These are phyloP conservation scores for Speleostelium caveatum DNA, from an alignment of 78 protist genomes.

Conservation along the genomic window DNA sequence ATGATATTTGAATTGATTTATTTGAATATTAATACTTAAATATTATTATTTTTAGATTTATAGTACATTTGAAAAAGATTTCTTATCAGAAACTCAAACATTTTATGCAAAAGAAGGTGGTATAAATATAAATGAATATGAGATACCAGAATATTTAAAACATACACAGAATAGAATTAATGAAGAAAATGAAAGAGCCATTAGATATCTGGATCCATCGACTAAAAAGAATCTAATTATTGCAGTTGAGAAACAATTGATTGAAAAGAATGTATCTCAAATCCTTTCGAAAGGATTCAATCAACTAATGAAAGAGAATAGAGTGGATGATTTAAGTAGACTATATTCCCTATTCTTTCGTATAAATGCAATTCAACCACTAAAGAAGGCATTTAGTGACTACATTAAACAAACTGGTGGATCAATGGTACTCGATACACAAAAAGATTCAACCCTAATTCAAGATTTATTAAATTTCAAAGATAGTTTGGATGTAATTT, in stretches of 20 bases:
- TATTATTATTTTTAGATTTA: conserved; percentile 26
- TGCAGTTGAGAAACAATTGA: conserved; percentile 58
- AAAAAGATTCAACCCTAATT: conserved; percentile 79
- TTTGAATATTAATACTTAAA: background rate
- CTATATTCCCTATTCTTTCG: conserved; percentile 23
- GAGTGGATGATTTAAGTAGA: conserved; percentile 58
- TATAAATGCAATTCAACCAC: conserved; percentile 30
- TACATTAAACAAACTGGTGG: conserved; percentile 80
- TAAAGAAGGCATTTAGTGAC: conserved; percentile 24
- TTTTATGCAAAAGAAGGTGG: conserved; percentile 81
- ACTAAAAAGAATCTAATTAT: conserved; percentile 48
- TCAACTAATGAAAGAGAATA: conserved; percentile 7
- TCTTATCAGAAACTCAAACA: conserved; percentile 73
- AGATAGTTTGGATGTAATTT: conserved; percentile 48
- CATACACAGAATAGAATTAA: conserved; percentile 79
- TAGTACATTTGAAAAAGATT: conserved; percentile 51
- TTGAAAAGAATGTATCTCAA: conserved; percentile 66
- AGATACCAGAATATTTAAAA: conserved; percentile 78
- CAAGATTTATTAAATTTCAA: conserved; percentile 85
- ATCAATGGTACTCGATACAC: conserved; percentile 72
- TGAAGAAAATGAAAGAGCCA: conserved; percentile 81
- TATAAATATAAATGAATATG: background rate
- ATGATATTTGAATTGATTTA: background rate
- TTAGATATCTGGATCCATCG: conserved; percentile 55
- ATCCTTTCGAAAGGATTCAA: conserved; percentile 79